Percentiles rank a stretch among this genome's conserved stretches.
Evolutionary conservation across 2,329 filamentous ascomycete species (phyloP).

Genomic region (Hypomyces perniciosus): DNA sequence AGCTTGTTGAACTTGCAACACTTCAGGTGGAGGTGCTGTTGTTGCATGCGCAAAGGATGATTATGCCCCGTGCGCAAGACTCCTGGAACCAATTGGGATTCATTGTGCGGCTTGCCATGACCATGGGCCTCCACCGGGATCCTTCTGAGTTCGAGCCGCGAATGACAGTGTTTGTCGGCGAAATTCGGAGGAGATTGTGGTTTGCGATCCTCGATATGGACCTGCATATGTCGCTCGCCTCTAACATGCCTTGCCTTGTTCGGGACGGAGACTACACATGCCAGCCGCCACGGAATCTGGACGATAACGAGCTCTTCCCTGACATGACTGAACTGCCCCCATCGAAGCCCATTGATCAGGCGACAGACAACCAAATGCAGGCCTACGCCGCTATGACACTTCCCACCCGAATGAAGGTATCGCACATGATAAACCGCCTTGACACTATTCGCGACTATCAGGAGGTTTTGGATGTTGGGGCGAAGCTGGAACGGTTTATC

Average conservation of each 20-base stretch:
- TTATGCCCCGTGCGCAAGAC: constrained; percentile 44
- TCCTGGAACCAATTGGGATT: constrained; percentile 51
- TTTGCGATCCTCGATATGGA: constrained; percentile 53
- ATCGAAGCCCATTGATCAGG: constrained; percentile 44
- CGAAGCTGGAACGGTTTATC: constrained; percentile 47
- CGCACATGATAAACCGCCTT: constrained; percentile 44
- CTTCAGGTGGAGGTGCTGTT: constrained; percentile 51
- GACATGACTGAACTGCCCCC: constrained; percentile 44
- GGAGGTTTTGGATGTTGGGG: constrained; percentile 47
- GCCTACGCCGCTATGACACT: constrained; percentile 48
- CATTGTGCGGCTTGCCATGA: constrained; percentile 52
- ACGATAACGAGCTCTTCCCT: constrained; percentile 44
- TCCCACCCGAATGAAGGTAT: constrained; percentile 42
- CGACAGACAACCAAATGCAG: constrained; percentile 49
- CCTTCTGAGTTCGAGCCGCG: constrained; percentile 46
- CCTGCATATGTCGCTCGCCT: constrained; percentile 47
- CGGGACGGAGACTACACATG: constrained; percentile 50
- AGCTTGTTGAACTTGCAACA: constrained; percentile 45
- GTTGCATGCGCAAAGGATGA: constrained; percentile 47
- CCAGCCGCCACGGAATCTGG: constrained; percentile 46
- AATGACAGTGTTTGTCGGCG: constrained; percentile 46
- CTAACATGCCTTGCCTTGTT: constrained; percentile 45
- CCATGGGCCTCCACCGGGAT: constrained; percentile 53
- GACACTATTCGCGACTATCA: constrained; percentile 48
- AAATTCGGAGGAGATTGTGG: constrained; percentile 50